phyloP scores from a whole-genome alignment of 805 yeast genomes.

The Komagataella mondaviorum region DNA sequence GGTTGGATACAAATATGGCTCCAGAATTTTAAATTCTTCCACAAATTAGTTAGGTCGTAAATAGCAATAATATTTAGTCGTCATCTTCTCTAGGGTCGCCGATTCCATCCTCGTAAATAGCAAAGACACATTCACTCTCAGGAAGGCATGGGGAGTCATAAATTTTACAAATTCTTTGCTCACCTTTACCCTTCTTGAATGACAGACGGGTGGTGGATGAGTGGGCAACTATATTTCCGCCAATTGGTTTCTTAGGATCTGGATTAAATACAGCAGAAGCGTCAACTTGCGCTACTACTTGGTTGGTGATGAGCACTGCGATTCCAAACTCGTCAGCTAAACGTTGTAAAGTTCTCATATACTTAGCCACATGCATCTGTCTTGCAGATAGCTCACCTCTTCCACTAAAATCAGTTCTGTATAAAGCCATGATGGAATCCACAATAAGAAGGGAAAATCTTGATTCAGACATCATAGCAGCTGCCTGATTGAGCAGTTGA shows the following conservation, averaged over 20 bases:
- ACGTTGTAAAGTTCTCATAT: slow-evolving; percentile 82
- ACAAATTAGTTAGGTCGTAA: neutral
- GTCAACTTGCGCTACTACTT: slow-evolving; percentile 96
- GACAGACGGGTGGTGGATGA: slow-evolving; percentile 88
- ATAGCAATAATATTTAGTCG: neutral
- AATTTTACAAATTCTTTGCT: slow-evolving; percentile 85
- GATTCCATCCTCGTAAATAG: slow-evolving; percentile 92
- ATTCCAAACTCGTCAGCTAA: slow-evolving; percentile 97
- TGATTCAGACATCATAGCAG: slow-evolving; percentile 91
- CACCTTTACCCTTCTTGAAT: slow-evolving; percentile 83
- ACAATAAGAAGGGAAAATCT: slow-evolving; percentile 83
- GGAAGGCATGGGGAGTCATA: slow-evolving; percentile 96
- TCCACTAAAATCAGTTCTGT: slow-evolving; percentile 90
- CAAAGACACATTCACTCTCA: slow-evolving; percentile 89
- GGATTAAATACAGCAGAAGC: slow-evolving; percentile 80
- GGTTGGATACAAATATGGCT: slow-evolving; percentile 79
- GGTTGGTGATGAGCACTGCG: slow-evolving; percentile 91
- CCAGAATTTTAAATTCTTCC: slow-evolving; percentile 31
- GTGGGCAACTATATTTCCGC: slow-evolving; percentile 96
- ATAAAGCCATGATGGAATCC: slow-evolving; percentile 95
- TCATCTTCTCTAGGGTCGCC: slow-evolving; percentile 90
- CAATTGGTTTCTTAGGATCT: slow-evolving; percentile 96
- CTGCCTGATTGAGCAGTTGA: slow-evolving; percentile 77
- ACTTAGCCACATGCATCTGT: slow-evolving; percentile 87
- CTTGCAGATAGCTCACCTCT: slow-evolving; percentile 93